Percentiles rank a stretch among this genome's conserved stretches.
Evolutionary conservation across 2,329 filamentous ascomycete species (phyloP).

Genomic region (Aspergillus ruber): DNA sequence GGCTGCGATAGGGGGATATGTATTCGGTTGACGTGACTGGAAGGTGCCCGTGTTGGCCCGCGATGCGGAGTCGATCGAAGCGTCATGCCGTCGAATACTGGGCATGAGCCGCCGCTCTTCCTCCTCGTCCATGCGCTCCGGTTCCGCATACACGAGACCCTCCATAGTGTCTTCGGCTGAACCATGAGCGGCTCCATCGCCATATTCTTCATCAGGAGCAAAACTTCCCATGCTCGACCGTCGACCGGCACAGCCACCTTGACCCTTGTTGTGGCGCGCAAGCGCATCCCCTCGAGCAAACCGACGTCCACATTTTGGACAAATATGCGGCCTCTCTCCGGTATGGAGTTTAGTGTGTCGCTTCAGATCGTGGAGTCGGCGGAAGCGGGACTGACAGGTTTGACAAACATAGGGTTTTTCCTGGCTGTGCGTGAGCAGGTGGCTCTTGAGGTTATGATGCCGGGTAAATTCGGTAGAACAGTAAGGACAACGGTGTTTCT

Average conservation of each 20-base stretch:
- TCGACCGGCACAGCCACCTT: conserved; percentile 88
- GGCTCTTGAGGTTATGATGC: conserved; percentile 95
- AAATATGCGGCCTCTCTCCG: conserved; percentile 90
- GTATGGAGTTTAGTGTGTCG: conserved; percentile 95
- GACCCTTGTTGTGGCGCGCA: conserved; percentile 89
- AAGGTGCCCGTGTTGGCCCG: conserved; percentile 37
- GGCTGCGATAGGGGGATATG: conserved; percentile 66
- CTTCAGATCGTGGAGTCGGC: conserved; percentile 89
- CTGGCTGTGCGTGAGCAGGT: conserved; percentile 93
- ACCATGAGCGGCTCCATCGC: conserved; percentile 37
- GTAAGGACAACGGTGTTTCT: conserved; percentile 94
- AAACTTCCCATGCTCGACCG: conserved; percentile 80
- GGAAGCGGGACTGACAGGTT: conserved; percentile 87
- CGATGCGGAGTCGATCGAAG: conserved; percentile 46
- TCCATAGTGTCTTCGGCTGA: conserved; percentile 56
- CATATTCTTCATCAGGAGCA: conserved; percentile 67
- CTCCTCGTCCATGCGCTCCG: conserved; percentile 45
- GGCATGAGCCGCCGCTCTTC: conserved; percentile 54
- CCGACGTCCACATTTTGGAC: conserved; percentile 86
- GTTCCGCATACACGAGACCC: conserved; percentile 53
- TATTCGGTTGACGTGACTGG: conserved; percentile 63
- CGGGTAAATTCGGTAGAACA: conserved; percentile 95
- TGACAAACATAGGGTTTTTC: conserved; percentile 95
- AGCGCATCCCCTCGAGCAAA: conserved; percentile 94
- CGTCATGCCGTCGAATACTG: conserved; percentile 66